phyloP scores from a whole-genome alignment of 1,284 basidiomycete species.

The Peniophora sp. region DNA sequence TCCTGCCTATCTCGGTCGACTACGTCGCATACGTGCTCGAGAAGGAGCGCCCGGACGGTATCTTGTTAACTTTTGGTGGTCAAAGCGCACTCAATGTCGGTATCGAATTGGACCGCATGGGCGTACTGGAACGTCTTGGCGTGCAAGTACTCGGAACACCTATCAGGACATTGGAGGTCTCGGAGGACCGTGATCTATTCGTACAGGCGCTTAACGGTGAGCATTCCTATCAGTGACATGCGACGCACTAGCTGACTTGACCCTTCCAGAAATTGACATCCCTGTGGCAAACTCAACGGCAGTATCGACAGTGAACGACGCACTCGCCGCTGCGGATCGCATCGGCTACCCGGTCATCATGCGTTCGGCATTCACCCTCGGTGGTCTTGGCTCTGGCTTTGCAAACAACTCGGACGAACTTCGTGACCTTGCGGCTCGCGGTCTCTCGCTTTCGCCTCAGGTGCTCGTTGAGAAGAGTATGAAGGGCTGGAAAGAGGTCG shows the following conservation, averaged over 20 bases:
- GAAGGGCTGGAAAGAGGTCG: slow-evolving; percentile 99
- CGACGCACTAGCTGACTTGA: slow-evolving; percentile 4
- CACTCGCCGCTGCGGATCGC: slow-evolving; percentile 81
- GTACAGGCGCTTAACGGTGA: slow-evolving; percentile 92
- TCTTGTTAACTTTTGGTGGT: slow-evolving; percentile 96
- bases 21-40: slow-evolving; percentile 99
- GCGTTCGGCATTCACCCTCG: slow-evolving; percentile 96
- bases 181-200: slow-evolving; percentile 96
- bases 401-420: slow-evolving; percentile 94
- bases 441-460: slow-evolving; percentile 88
- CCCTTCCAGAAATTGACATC: slow-evolving; percentile 83
- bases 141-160: slow-evolving; percentile 95
- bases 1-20: slow-evolving; percentile 93
- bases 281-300: slow-evolving; percentile 96
- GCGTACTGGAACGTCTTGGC: slow-evolving; percentile 89
- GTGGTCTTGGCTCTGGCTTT: slow-evolving; percentile 97
- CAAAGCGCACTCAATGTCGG: slow-evolving; percentile 98
- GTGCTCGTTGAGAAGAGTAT: slow-evolving; percentile 97
- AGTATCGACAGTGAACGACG: slow-evolving; percentile 91
- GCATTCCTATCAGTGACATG: slow-evolving; percentile 9
- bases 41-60: slow-evolving; percentile 96
- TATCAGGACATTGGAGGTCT: slow-evolving; percentile 90
- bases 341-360: slow-evolving; percentile 99
- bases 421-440: slow-evolving; percentile 89
- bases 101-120: slow-evolving; percentile 97